Evolutionary conservation across 176 grass and related monocot species (phyloP).

Genomic region (Avena sativa): DNA sequence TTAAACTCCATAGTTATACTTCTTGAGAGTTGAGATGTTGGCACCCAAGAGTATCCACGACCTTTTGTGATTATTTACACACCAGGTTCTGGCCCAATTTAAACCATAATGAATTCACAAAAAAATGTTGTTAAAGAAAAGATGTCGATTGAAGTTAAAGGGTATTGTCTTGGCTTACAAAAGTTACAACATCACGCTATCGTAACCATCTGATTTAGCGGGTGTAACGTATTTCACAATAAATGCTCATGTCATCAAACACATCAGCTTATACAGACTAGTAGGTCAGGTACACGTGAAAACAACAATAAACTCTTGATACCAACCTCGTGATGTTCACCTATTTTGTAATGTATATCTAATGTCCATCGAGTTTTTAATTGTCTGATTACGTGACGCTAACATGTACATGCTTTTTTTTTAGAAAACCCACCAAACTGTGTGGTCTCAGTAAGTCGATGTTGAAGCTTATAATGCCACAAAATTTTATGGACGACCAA

Average conservation of each 20-base stretch:
- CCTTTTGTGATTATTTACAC: too few relatives aligned
- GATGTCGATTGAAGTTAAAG: not conserved
- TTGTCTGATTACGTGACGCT: not conserved
- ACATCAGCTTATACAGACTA: not conserved
- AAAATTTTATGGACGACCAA: too few relatives aligned
- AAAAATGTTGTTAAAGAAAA: not conserved
- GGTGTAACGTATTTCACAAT: not conserved
- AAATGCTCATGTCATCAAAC: not conserved
- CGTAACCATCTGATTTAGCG: not conserved
- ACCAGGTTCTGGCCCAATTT: not conserved
- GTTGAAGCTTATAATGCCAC: too few relatives aligned
- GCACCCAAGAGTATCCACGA: too few relatives aligned
- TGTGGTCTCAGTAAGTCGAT: not conserved
- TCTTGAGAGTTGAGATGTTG: too few relatives aligned
- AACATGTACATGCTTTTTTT: not conserved
- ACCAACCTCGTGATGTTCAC: not conserved
- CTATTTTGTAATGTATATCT: not conserved
- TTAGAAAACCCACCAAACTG: not conserved
- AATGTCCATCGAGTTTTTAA: not conserved
- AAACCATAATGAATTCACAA: not conserved
- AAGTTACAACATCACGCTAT: not conserved
- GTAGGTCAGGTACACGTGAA: not conserved
- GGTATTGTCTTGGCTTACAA: not conserved
- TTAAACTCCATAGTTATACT: too few relatives aligned
- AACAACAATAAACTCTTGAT: not conserved